phyloP scores from a whole-genome alignment of 495 filamentous ascomycete genomes.

The Alectoria sarmentosa region DNA sequence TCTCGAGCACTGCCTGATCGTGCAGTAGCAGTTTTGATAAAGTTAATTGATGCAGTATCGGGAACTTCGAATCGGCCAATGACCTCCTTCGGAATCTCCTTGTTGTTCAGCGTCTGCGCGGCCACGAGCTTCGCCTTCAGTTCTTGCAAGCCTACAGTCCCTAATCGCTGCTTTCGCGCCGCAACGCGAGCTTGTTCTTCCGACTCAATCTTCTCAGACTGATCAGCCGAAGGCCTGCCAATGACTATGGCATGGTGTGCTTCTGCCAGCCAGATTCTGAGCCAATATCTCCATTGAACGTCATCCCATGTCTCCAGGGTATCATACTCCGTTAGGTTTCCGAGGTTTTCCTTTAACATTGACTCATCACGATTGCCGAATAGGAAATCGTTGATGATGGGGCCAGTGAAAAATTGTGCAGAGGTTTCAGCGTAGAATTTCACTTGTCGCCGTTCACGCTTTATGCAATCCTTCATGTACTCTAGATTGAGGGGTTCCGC shows the following conservation, averaged over 20 bases:
- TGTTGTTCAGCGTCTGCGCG: constrained; percentile 84
- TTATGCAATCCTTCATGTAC: constrained; percentile 81
- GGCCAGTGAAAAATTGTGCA: constrained; percentile 65
- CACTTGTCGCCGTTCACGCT: constrained; percentile 65
- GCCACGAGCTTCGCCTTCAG: constrained; percentile 69
- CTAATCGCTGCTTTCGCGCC: constrained; percentile 53
- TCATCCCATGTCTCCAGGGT: constrained; percentile 73
- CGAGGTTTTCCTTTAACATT: constrained; percentile 58
- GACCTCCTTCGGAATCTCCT: constrained; percentile 70
- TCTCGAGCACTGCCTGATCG: constrained; percentile 71
- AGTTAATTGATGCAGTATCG: constrained; percentile 81
- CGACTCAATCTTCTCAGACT: constrained; percentile 65
- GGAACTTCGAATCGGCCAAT: constrained; percentile 77
- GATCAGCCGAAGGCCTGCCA: constrained; percentile 66
- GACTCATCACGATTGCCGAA: constrained; percentile 83
- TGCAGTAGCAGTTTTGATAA: constrained; percentile 83
- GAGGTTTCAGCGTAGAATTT: constrained; percentile 74
- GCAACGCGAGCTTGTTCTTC: constrained; percentile 56
- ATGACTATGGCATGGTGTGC: constrained; percentile 81
- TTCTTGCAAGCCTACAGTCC: constrained; percentile 59
- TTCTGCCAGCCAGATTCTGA: constrained; percentile 78
- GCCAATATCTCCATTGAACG: constrained; percentile 70
- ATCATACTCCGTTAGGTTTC: constrained; percentile 66
- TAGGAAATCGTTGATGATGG: constrained; percentile 83
- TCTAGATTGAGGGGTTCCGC: constrained; percentile 76